phyloP scores from a whole-genome alignment of 1,284 basidiomycete species.

The Trametes sp. region DNA sequence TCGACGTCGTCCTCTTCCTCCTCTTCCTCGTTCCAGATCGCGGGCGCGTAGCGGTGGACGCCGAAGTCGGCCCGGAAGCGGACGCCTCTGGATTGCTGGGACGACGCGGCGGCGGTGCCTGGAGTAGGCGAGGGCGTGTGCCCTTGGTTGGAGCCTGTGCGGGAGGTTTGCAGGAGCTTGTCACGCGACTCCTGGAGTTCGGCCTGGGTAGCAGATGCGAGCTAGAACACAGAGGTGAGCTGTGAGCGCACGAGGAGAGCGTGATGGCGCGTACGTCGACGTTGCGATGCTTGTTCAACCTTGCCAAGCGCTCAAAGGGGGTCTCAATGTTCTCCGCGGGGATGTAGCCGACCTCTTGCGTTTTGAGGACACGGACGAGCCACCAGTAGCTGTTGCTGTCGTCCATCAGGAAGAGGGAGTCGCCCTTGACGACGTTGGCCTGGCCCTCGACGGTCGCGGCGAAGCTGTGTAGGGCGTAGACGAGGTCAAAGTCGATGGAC shows the following conservation, averaged over 20 bases:
- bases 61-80: constrained; percentile 65
- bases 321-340: constrained; percentile 99
- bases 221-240: constrained; percentile 46
- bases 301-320: constrained; percentile 93
- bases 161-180: constrained; percentile 55
- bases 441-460: constrained; percentile 96
- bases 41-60: constrained; percentile 78
- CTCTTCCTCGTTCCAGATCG: constrained; percentile 84
- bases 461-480: constrained; percentile 92
- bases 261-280: constrained; percentile 76
- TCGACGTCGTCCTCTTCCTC: constrained; percentile 78
- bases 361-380: constrained; percentile 96
- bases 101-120: constrained; percentile 35
- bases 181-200: constrained; percentile 62
- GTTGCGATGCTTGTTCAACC: constrained; percentile 97
- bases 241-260: constrained; percentile 3
- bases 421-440: constrained; percentile 95
- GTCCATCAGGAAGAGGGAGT: constrained; percentile 93
- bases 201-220: constrained; percentile 77
- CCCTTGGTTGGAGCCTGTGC: constrained; percentile 50
- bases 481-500: constrained; percentile 90
- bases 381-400: constrained; percentile 99
- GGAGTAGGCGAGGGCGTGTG: constrained; percentile 56
- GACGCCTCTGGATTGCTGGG: constrained; percentile 50
- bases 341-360: constrained; percentile 99